Conservation (phyloP, 2,329 filamentous ascomycete species). For the Alternaria sp. region DNA sequence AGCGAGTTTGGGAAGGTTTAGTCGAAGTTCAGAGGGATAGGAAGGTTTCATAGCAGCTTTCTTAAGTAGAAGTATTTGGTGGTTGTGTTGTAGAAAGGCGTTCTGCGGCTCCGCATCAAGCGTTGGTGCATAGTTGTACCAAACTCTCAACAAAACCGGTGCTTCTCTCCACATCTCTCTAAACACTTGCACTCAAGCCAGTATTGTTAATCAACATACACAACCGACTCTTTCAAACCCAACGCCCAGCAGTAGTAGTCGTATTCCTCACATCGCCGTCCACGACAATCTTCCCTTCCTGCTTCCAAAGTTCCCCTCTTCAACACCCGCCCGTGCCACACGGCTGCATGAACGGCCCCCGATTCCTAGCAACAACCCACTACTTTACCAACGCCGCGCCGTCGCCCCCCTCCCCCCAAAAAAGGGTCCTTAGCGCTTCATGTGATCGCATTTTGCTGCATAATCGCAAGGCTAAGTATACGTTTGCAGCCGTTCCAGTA, state of each 20-base stretch:
- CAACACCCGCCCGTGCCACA: slow-evolving; percentile 2
- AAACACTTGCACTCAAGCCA: neutral
- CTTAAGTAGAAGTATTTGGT: neutral
- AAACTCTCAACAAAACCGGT: neutral
- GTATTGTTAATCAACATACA: neutral
- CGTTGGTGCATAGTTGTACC: neutral
- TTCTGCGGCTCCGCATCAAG: slow-evolving; percentile 1
- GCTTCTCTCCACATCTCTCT: neutral
- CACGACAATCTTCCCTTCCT: neutral
- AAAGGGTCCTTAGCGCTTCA: slow-evolving; percentile 5
- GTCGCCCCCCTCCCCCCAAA: slow-evolving; percentile 1
- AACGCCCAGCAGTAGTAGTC: neutral
- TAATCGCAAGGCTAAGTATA: slow-evolving; percentile 23
- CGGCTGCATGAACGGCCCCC: slow-evolving; percentile 10
- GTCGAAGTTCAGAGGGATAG: neutral
- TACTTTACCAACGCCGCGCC: neutral
- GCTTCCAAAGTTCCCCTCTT: slow-evolving; percentile 1
- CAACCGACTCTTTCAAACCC: neutral
- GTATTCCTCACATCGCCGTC: neutral
- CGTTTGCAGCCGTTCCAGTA: slow-evolving; percentile 45
- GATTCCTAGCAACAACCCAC: slow-evolving; percentile 7
- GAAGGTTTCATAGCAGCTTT: neutral
- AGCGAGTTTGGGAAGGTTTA: neutral
- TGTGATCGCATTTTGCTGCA: slow-evolving; percentile 26
- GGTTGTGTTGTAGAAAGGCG: neutral